Evolutionary conservation across 2,329 filamentous ascomycete species (phyloP).

Genomic region (Aspergillus brunneoviolaceus): DNA sequence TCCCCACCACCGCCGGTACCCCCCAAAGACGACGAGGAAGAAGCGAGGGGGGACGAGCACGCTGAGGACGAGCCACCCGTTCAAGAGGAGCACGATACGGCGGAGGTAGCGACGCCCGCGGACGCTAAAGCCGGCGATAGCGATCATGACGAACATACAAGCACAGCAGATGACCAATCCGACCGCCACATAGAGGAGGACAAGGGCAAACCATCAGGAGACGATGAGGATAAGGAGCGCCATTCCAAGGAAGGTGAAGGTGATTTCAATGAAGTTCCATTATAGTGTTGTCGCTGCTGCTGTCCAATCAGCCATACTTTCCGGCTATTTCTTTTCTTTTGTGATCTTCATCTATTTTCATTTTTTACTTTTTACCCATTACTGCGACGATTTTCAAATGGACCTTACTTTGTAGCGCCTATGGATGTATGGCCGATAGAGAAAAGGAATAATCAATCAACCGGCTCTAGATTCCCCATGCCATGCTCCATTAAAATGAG

Average conservation of each 20-base stretch:
- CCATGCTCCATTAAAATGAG: no score
- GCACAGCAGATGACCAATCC: constrained; percentile 18
- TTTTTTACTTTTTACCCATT: background rate
- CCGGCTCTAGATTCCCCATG: no score
- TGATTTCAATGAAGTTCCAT: constrained; percentile 38
- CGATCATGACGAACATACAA: constrained; percentile 8
- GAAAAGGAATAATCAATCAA: background rate
- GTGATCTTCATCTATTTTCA: background rate
- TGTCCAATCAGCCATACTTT: constrained; percentile 4
- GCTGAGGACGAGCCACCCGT: constrained; percentile 16
- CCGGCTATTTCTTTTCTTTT: constrained; percentile 12
- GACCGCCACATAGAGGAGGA: constrained; percentile 23
- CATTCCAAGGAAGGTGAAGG: constrained; percentile 35
- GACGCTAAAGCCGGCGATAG: constrained; percentile 14
- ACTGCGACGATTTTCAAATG: background rate
- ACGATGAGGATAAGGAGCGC: constrained; percentile 21
- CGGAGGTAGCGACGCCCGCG: background rate
- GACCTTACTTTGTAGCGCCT: background rate
- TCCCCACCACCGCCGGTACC: constrained; percentile 29
- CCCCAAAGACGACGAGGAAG: constrained; percentile 28
- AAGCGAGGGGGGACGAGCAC: constrained; percentile 19
- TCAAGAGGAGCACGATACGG: constrained; percentile 3
- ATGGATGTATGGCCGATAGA: background rate
- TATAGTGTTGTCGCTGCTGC: constrained; percentile 19
- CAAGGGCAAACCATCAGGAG: constrained; percentile 10